A percentile compares a stretch with the other conserved stretches of the same genome.
Evolutionary conservation across 164 flowering plant genomes (phyloP).

Genomic region (Nymphaea thermarum): DNA sequence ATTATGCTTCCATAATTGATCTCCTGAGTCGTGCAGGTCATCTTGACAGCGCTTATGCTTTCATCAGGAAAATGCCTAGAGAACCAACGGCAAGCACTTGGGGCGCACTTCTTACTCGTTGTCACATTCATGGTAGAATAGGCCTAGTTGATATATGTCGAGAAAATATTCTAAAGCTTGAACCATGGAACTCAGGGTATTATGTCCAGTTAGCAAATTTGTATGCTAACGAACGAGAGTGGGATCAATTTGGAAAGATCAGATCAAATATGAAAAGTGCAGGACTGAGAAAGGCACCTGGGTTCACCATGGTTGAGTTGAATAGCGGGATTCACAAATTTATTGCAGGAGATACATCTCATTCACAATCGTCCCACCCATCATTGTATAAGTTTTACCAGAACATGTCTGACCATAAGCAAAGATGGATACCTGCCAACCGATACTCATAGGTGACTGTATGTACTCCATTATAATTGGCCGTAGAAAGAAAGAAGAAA

Average conservation of each 20-base stretch:
- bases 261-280: conserved; percentile 40
- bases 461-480: no score
- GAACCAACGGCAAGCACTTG: conserved; percentile 50
- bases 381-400: conserved; percentile 98
- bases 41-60: conserved; percentile 37
- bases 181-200: conserved; percentile 46
- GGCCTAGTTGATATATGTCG: conserved; percentile 36
- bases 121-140: conserved; percentile 51
- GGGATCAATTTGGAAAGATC: conserved; percentile 35
- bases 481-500: no score
- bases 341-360: conserved; percentile 27
- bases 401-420: conserved; percentile 99
- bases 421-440: conserved; percentile 81
- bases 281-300: conserved; percentile 51
- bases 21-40: conserved; percentile 75
- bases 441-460: no score
- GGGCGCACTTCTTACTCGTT: conserved; percentile 69
- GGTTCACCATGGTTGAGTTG: conserved; percentile 46
- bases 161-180: conserved; percentile 23
- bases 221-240: conserved; percentile 58
- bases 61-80: conserved; percentile 47
- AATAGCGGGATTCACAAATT: conserved; percentile 23
- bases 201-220: conserved; percentile 45
- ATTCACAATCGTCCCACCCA: conserved; percentile 60
- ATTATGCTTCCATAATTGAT: conserved; percentile 63